A percentile compares a stretch with the other conserved stretches of the same genome.
Conservation (phyloP, 306 rosid genomes). For the Sechiopsis laciniata region DNA sequence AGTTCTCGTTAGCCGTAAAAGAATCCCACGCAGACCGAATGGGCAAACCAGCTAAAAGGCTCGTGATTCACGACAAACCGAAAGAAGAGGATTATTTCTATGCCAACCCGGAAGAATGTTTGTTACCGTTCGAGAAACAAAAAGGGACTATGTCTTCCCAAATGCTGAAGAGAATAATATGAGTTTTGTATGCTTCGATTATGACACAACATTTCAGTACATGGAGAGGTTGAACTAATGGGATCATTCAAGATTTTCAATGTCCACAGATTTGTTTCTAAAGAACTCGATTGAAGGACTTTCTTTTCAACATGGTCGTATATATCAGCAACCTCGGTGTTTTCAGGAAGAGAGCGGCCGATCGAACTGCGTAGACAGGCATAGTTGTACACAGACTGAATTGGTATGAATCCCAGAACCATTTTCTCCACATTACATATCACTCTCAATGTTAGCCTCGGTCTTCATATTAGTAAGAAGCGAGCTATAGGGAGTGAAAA, state of each 20-base stretch:
- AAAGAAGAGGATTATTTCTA: conserved; percentile 43
- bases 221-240: conserved; percentile 1
- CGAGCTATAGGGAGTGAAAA: conserved; percentile 22
- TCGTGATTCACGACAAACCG: conserved; percentile 32
- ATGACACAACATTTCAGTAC: conserved; percentile 9
- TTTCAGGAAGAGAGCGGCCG: neutral
- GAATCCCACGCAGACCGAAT: conserved; percentile 32
- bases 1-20: conserved; percentile 35
- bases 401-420: neutral
- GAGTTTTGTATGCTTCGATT: neutral
- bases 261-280: conserved; percentile 1
- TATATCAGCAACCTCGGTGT: neutral
- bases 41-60: conserved; percentile 30
- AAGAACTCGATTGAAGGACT: neutral
- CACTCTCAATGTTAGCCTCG: conserved; percentile 20
- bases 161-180: conserved; percentile 15
- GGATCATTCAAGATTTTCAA: neutral
- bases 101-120: conserved; percentile 38
- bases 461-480: conserved; percentile 10
- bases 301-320: neutral
- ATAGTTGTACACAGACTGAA: conserved; percentile 4
- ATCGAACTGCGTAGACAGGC: neutral
- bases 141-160: neutral
- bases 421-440: neutral
- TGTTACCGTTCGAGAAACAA: conserved; percentile 25